Base-by-base conservation (phyloP, 176 grass and related monocot species). In the Zoysia japonica region DNA sequence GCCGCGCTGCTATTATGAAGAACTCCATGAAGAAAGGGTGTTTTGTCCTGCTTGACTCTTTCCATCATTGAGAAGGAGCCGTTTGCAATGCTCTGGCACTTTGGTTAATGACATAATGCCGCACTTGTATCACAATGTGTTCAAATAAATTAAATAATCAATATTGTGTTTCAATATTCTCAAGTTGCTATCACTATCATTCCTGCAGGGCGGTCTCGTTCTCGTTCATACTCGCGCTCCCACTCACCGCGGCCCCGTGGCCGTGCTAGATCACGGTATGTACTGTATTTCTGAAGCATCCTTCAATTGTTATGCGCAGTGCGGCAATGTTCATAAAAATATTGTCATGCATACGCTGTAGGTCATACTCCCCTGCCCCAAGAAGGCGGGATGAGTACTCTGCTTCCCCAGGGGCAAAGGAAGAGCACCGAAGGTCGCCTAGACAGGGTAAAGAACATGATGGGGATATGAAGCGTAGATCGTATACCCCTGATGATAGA, bases 281-380 rank as follows among this genome's bases (percentile, higher is more conserved):
- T 37, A 61, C 39, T 37, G 49, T 38, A 37, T 46, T 41, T 53
- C 1, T 75, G 2, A 71, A 78, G 50, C 28, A 78, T 8, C 63
- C 41, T 44, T 16, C 12, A 42, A 37, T 5, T 11, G 61, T 75
- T 52, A 80, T 11, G 15, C 46, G 8, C 3, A 69, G n/a, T 39
- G 46, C 13, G 6, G 35, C 20, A 36, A 38, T 60, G 4, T 70
- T 81, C n/a, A 49, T 41, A 2, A 11, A 76, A 87, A 62, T 28
- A 6, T 65, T 67, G 47, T 56, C 11, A 44, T 66, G 7, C 12
- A 9, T 59, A 17, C 54, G 16, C 14, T 55, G 5, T 46, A 93
- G 91, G 71, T 93, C 94, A 55, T 88, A 88, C 82, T 92, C 94
- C 75, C 94, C 94, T 68, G 94, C 77, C 55, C 87, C 82, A 3